Evolutionary conservation across 2,329 filamentous ascomycete genomes (phyloP).

Genomic region (Fusarium floridanum): DNA sequence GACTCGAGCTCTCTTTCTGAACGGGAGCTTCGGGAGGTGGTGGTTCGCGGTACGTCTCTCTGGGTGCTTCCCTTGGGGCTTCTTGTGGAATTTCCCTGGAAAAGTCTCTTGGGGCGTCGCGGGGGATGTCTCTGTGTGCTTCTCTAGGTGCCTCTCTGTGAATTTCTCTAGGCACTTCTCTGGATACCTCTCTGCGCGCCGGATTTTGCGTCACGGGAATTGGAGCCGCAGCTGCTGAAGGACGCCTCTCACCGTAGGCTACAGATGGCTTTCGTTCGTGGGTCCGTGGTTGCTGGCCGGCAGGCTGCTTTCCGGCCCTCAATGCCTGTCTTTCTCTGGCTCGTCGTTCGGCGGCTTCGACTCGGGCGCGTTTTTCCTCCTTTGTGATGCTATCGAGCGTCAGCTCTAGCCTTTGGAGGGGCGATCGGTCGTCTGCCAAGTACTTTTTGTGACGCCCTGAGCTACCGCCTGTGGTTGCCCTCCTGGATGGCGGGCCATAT

Average conservation of each 20-base stretch:
- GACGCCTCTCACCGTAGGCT: slow-evolving; percentile 30
- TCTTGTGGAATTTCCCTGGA: slow-evolving; percentile 26
- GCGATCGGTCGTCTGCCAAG: slow-evolving; percentile 86
- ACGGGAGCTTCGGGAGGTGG: slow-evolving; percentile 27
- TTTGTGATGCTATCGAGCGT: slow-evolving; percentile 94
- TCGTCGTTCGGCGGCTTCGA: slow-evolving; percentile 83
- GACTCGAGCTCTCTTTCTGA: slow-evolving; percentile 34
- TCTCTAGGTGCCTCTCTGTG: slow-evolving; percentile 21
- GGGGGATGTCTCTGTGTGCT: slow-evolving; percentile 17
- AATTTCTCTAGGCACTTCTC: slow-evolving; percentile 20
- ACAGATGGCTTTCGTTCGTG: slow-evolving; percentile 43
- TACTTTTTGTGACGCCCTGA: slow-evolving; percentile 65
- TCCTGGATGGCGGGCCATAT: slow-evolving; percentile 50
- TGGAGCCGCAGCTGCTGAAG: slow-evolving; percentile 29
- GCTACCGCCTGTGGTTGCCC: slow-evolving; percentile 55
- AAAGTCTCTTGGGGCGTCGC: slow-evolving; percentile 21
- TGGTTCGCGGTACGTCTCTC: slow-evolving; percentile 33
- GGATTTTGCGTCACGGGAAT: slow-evolving; percentile 26
- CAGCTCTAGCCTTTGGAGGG: slow-evolving; percentile 91
- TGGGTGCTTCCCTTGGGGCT: slow-evolving; percentile 24
- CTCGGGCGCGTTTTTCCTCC: slow-evolving; percentile 89
- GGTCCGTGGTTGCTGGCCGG: slow-evolving; percentile 33
- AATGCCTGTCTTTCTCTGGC: slow-evolving; percentile 72
- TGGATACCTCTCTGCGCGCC: slow-evolving; percentile 31
- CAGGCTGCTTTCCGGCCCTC: slow-evolving; percentile 46